Evolutionary conservation across 306 rosid species (phyloP).

Genomic region (Citrullus mucosospermus): DNA sequence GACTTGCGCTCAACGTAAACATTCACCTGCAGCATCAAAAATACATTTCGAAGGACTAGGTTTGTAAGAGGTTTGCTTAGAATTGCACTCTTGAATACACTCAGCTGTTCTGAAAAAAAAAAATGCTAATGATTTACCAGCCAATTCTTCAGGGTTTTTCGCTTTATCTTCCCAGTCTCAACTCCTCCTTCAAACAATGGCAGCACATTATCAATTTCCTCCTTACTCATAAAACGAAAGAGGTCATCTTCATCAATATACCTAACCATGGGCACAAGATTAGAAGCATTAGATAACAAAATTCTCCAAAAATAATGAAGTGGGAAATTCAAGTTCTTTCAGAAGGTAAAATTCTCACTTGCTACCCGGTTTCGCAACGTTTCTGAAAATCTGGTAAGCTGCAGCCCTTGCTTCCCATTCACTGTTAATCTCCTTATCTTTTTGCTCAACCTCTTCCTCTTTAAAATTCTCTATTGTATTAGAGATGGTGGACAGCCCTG

Average conservation of each 20-base stretch:
- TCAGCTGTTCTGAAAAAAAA: background rate
- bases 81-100: background rate
- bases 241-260: conserved; percentile 73
- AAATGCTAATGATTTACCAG: conserved; percentile 29
- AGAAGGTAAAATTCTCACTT: conserved; percentile 32
- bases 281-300: conserved; percentile 9
- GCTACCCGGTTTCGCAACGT: conserved; percentile 54
- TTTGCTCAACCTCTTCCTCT: conserved; percentile 34
- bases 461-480: conserved; percentile 25
- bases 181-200: conserved; percentile 64
- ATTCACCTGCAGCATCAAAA: conserved; percentile 37
- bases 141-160: conserved; percentile 71
- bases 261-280: conserved; percentile 21
- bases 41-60: background rate
- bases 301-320: background rate
- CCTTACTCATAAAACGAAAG: conserved; percentile 45
- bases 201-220: conserved; percentile 58
- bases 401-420: conserved; percentile 80
- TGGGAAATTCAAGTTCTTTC: background rate
- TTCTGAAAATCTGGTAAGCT: conserved; percentile 47
- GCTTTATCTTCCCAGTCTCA: conserved; percentile 52
- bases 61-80: background rate
- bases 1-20: conserved; percentile 71
- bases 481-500: conserved; percentile 61
- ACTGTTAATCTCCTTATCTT: conserved; percentile 50